Conservation (phyloP, 2,329 filamentous ascomycete genomes). For the Talaromyces amestolkiae region DNA sequence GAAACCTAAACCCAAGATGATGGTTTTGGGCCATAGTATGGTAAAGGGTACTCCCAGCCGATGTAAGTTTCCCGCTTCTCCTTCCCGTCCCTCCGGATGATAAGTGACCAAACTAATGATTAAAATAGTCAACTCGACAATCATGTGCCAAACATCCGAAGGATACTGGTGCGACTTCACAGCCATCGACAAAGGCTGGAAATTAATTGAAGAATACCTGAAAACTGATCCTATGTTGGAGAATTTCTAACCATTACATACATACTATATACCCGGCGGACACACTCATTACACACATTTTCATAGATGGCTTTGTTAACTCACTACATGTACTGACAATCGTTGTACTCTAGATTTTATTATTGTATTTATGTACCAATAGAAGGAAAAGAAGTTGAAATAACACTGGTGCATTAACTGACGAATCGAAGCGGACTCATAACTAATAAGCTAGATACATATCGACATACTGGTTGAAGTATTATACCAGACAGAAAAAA, state of each 20-base stretch:
- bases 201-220: background rate
- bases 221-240: constrained; percentile 3
- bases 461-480: background rate
- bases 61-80: background rate
- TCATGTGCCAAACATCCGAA: constrained; percentile 4
- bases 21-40: constrained; percentile 8
- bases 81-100: no score
- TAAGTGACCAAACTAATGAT: no score
- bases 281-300: background rate
- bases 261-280: no score
- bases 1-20: background rate
- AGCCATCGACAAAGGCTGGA: background rate
- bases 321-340: background rate
- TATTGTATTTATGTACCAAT: background rate
- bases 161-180: constrained; percentile 1
- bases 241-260: background rate
- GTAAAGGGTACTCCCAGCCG: background rate
- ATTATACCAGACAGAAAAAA: background rate
- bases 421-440: background rate
- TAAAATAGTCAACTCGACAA: background rate
- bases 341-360: background rate
- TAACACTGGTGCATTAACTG: background rate
- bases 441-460: background rate
- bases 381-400: background rate
- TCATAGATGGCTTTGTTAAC: background rate